Evolutionary conservation across 2,329 filamentous ascomycete genomes (phyloP), one percentile per base, ranked within the genome.

Genomic region (Rhinocladiella similis): DNA sequence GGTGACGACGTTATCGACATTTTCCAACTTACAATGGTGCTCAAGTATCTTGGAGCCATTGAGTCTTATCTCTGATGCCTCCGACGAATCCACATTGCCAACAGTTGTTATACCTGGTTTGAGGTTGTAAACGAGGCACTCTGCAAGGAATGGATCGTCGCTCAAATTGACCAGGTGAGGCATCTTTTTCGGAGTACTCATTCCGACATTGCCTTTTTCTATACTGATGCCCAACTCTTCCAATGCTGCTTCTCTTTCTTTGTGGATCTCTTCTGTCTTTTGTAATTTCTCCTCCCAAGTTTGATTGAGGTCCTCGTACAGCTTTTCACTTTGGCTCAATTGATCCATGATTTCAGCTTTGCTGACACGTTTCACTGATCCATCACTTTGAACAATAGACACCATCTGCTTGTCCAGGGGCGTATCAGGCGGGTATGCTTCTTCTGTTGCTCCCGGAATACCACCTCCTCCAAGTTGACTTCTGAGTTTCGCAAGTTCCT

Each of bases 301-400:
- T 75, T 99, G 92, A 68, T 99, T 99, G 52, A 99, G 83, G 70
- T 99, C 94, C 48, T 89, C 87, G 68, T 97, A 89, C 18, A 99
- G 82, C 75, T 99, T 99, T 75, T 99, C 94, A 63, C 91, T 96
- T 72, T 97, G 94, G 66, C 87, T 92, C 22, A 99, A 80, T 72
- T 99, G 95, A 71, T 99, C 94, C 5, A 91, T 90, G 71, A 99
- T 99, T 70, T 99, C 94, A 2, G 94, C 94, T 73, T 99, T 99
- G 50, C 92, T 97, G 36, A 99, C 94, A 71, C 95, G 95, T 76
- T 96, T 97, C 64, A 96, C 80, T 0, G 84, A 83, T 10, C 94
- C 94, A 70, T 97, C 94, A 0, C 89, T 66, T 62, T 89, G 84
- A 7, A 90, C 91, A 67, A 99, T 97, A 64, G 91, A 95, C 62